Evolutionary conservation across 257 asterid species (phyloP).

Genomic region (Przewalskia tangutica): DNA sequence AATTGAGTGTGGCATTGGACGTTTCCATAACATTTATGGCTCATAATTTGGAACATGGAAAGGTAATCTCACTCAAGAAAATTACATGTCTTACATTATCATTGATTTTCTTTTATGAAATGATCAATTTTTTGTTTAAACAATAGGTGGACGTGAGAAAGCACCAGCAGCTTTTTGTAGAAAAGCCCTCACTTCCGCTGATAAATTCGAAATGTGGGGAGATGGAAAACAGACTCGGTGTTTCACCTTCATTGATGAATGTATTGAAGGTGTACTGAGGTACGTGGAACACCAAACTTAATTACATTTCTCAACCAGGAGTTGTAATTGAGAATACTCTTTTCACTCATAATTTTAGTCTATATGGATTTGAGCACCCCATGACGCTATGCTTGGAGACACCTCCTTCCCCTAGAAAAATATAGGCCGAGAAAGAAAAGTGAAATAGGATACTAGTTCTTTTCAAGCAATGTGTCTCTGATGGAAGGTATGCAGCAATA

Average conservation of each 20-base stretch:
- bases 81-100: neutral
- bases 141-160: constrained; percentile 80
- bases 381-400: neutral
- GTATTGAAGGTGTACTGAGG: constrained; percentile 38
- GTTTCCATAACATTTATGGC: constrained; percentile 89
- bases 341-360: neutral
- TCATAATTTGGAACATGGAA: constrained; percentile 98
- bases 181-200: constrained; percentile 68
- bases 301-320: neutral
- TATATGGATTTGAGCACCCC: neutral
- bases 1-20: constrained; percentile 82
- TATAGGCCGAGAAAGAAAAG: neutral
- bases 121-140: neutral
- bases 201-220: constrained; percentile 84
- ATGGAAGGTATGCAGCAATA: neutral
- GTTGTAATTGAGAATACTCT: neutral
- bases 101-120: neutral
- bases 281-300: neutral
- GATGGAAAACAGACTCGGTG: constrained; percentile 36
- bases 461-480: neutral
- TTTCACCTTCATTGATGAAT: constrained; percentile 35
- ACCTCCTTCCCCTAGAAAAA: neutral
- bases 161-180: constrained; percentile 95
- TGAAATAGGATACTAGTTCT: neutral
- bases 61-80: constrained; percentile 26